phyloP scores from a whole-genome alignment of 73 alveolate genomes.

The Durusdinium trenchii region DNA sequence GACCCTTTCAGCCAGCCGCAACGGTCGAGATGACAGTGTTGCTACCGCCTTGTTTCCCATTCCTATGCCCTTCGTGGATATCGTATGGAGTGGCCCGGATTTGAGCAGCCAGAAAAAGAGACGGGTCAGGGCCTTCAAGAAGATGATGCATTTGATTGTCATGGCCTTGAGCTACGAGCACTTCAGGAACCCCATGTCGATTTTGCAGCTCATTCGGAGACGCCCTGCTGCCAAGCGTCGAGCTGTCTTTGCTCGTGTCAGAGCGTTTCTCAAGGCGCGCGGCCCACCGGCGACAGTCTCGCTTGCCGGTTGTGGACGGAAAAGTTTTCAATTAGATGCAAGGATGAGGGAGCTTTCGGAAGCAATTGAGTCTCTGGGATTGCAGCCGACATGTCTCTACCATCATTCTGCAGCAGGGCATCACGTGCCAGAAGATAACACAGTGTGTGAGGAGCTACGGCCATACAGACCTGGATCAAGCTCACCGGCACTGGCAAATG shows the following conservation, averaged over 20 bases:
- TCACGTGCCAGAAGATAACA: too few species aligned
- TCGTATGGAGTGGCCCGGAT: neutral
- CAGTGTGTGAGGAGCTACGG: too few species aligned
- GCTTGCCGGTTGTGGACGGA: neutral
- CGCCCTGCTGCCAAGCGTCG: neutral
- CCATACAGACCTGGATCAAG: neutral
- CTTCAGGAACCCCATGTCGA: neutral
- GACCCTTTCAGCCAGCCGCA: neutral
- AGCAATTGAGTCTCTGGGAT: neutral
- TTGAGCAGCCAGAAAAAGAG: neutral
- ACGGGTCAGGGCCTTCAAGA: neutral
- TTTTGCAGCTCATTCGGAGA: neutral
- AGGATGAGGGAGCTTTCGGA: neutral
- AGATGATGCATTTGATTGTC: neutral
- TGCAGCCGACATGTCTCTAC: too few species aligned
- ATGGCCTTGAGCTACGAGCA: neutral
- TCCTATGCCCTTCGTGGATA: neutral
- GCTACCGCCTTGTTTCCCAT: slow-evolving; percentile 44
- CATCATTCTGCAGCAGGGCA: too few species aligned
- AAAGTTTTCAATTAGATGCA: slow-evolving; percentile 20
- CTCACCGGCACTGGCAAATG: neutral
- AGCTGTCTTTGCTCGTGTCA: neutral
- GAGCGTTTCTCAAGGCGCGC: neutral
- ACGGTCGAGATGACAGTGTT: neutral
- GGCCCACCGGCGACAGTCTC: neutral